Percentiles rank a stretch among this genome's conserved stretches.
Conservation (phyloP, 257 asterid genomes). For the Hygrophila difformis region DNA sequence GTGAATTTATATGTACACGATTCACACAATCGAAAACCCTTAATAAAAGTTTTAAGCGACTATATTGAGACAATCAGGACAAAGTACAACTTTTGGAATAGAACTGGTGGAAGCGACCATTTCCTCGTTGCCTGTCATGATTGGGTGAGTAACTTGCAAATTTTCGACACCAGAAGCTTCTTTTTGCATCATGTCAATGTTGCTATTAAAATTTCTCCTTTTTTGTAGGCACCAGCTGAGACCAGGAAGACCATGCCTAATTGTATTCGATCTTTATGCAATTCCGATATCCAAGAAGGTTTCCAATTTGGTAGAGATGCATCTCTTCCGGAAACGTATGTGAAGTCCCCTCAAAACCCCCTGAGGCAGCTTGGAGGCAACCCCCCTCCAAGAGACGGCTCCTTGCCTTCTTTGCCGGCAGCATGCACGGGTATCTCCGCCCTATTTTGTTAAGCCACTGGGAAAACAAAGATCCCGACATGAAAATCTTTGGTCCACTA, state of each 20-base stretch:
- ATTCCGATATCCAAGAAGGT: slow-evolving; percentile 65
- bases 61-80: slow-evolving; percentile 32
- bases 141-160: slow-evolving; percentile 44
- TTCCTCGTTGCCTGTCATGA: slow-evolving; percentile 88
- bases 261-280: slow-evolving; percentile 79
- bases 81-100: slow-evolving; percentile 57
- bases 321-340: slow-evolving; percentile 74
- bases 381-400: slow-evolving; percentile 51
- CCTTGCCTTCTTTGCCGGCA: slow-evolving; percentile 93
- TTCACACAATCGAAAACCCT: slow-evolving; percentile 38
- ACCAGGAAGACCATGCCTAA: slow-evolving; percentile 55
- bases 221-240: slow-evolving; percentile 68
- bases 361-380: slow-evolving; percentile 66
- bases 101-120: slow-evolving; percentile 73
- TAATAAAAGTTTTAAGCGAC: slow-evolving; percentile 28
- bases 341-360: slow-evolving; percentile 45
- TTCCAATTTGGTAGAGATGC: slow-evolving; percentile 72
- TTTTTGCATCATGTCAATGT: background rate
- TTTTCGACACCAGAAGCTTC: background rate
- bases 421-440: slow-evolving; percentile 90
- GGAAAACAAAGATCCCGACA: slow-evolving; percentile 77
- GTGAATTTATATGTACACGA: slow-evolving; percentile 40
- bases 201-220: background rate
- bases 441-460: slow-evolving; percentile 58
- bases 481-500: slow-evolving; percentile 58